Evolutionary conservation across 2,329 filamentous ascomycete genomes (phyloP).

Genomic region (Aspergillus melleus): DNA sequence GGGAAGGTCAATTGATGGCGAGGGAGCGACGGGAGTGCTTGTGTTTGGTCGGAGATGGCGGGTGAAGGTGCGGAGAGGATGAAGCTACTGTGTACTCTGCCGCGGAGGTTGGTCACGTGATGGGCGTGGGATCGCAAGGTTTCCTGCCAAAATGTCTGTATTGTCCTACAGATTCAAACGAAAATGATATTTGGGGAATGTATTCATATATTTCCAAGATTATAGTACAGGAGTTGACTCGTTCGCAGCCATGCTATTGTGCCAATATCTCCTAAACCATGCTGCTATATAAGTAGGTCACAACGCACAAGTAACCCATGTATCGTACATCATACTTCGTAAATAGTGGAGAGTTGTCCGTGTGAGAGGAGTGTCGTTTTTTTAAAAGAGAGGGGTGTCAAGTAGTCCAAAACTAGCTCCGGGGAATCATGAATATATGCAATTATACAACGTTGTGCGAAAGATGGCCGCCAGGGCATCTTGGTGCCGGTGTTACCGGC

Average conservation of each 20-base stretch:
- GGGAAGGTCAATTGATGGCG: background rate
- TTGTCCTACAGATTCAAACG: background rate
- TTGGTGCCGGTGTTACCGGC: background rate
- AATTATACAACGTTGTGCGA: background rate
- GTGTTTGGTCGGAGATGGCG: background rate
- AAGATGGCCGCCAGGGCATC: constrained; percentile 3
- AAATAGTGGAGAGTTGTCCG: background rate
- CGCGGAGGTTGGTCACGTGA: constrained; percentile 8
- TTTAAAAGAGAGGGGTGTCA: background rate
- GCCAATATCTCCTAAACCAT: background rate
- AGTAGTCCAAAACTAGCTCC: background rate
- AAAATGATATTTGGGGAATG: background rate
- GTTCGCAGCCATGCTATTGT: background rate
- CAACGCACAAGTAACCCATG: background rate
- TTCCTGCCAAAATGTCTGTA: too few species aligned
- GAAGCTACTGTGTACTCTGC: constrained; percentile 17
- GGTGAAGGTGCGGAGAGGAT: constrained; percentile 1
- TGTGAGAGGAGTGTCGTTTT: background rate
- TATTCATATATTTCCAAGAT: background rate
- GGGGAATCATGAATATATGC: background rate
- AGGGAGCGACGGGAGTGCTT: background rate
- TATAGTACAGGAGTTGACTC: background rate
- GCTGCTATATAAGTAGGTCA: background rate
- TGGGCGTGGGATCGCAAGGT: background rate
- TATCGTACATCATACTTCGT: constrained; percentile 11